phyloP scores from a whole-genome alignment of 2,329 filamentous ascomycete genomes.

The Ophiostoma pallidulum region DNA sequence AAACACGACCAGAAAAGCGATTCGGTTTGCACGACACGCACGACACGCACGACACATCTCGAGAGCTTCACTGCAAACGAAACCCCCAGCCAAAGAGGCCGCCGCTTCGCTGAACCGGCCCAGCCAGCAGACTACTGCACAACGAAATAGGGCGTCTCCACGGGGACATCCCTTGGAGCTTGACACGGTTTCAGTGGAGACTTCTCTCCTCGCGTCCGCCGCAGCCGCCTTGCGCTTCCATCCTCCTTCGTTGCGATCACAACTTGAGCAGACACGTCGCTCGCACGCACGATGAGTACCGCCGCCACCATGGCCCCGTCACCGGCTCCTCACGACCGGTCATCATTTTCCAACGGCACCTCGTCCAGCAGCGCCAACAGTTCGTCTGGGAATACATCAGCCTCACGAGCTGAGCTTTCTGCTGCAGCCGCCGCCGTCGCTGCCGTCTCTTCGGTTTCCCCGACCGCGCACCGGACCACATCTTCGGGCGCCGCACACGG shows the following conservation, averaged over 20 bases:
- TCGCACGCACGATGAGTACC: slow-evolving; percentile 48
- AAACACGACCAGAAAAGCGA: neutral
- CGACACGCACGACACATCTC: too few species aligned
- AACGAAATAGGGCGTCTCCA: slow-evolving; percentile 8
- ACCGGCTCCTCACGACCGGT: slow-evolving; percentile 56
- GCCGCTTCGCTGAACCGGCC: too few species aligned
- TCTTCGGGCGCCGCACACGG: slow-evolving; percentile 31
- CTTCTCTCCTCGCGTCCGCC: slow-evolving; percentile 6
- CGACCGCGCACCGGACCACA: slow-evolving; percentile 35
- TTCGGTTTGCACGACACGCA: too few species aligned
- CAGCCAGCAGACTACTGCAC: slow-evolving; percentile 7
- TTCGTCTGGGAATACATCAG: slow-evolving; percentile 16
- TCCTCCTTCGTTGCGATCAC: too few species aligned
- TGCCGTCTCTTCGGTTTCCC: slow-evolving; percentile 25
- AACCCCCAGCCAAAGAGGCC: too few species aligned
- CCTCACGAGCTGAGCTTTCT: slow-evolving; percentile 32
- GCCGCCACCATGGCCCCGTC: slow-evolving; percentile 60
- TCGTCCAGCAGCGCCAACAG: neutral
- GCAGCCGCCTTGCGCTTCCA: slow-evolving; percentile 1
- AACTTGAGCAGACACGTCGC: neutral
- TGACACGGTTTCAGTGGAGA: slow-evolving; percentile 7
- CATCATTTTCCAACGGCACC: slow-evolving; percentile 35
- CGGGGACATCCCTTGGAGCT: slow-evolving; percentile 11
- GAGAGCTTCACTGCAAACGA: too few species aligned
- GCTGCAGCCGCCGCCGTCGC: slow-evolving; percentile 27